Conservation (phyloP, 495 filamentous ascomycete genomes). For the Hyaloscypha variabilis region DNA sequence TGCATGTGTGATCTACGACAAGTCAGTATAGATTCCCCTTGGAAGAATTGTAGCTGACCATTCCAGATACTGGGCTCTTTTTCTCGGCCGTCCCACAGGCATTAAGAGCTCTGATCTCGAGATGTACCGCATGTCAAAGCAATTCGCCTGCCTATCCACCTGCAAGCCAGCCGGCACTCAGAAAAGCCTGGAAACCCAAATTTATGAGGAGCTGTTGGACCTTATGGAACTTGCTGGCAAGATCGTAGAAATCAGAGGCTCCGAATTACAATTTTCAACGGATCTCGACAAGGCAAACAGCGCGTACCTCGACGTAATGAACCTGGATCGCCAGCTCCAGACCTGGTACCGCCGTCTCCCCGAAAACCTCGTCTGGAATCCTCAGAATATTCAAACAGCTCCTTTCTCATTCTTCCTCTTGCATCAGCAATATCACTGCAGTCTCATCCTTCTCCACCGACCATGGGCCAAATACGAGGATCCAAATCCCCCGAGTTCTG, state of each 20-base stretch:
- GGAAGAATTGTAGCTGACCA: no score
- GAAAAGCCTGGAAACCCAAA: constrained; percentile 41
- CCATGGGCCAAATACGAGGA: constrained; percentile 51
- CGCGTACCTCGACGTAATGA: constrained; percentile 47
- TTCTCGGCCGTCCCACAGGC: constrained; percentile 51
- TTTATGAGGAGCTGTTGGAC: constrained; percentile 49
- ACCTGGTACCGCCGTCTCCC: constrained; percentile 54
- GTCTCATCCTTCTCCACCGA: constrained; percentile 51
- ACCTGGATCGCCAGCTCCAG: constrained; percentile 51
- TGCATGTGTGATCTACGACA: constrained; percentile 55
- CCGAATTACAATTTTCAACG: constrained; percentile 33
- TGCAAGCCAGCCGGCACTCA: no score
- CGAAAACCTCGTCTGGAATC: constrained; percentile 47
- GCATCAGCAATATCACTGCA: constrained; percentile 55
- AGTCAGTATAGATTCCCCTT: constrained; percentile 23
- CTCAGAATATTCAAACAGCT: constrained; percentile 49
- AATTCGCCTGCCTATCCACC: no score
- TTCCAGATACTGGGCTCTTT: constrained; percentile 47
- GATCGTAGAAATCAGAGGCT: constrained; percentile 51
- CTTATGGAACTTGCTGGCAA: constrained; percentile 55
- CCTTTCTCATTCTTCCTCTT: constrained; percentile 54
- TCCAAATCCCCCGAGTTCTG: constrained; percentile 24
- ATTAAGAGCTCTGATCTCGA: constrained; percentile 53
- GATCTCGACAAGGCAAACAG: constrained; percentile 34
- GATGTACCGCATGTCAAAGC: constrained; percentile 43